Evolutionary conservation across 23 red algal genomes (phyloP), one percentile per base, ranked within the genome.

Genomic region (Gracilaria gracilis): DNA sequence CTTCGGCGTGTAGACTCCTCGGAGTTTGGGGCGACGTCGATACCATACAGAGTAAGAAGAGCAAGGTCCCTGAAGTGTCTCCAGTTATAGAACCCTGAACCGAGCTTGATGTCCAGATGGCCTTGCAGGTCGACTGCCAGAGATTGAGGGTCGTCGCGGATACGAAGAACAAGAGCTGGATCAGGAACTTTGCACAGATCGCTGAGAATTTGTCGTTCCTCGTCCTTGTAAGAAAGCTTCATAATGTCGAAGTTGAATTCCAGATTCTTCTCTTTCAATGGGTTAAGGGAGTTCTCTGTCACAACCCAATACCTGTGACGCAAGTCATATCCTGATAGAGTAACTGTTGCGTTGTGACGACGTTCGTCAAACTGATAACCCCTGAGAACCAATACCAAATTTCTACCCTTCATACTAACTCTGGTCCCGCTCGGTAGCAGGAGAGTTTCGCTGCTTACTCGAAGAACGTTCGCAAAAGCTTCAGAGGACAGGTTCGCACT

Each of bases 281-380:
- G 19, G 33, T 9, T 42, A 62, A 24, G 78, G 21, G 48, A 51
- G 19, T 77, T 32, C 12, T 77, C 46, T 25, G 72, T 15, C 42
- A 28, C 46, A 1, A 51, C 46, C 72, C 23, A 77, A 31, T 77
- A 40, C 57, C 79, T 28, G 37, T 90, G 71, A 37, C 38, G n/a
- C 17, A 90, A 31, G 14, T 90, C 87, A 90, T 90, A 90, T 16
- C 8, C 51, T n/a, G 57, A 27, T 35, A 90, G 58, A 17, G 48
- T 67, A 51, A 90, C 36, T 57, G 57, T 65, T 65, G 87, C 87
- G 54, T 74, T 80, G 53, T 90, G 71, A 31, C 71, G 87, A 32
- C 67, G 49, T 33, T 90, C 87, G 24, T 79, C 87, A 78, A 90
- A 90, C 38, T 90, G 87, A 69, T 90, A 90, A 42, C 87, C 87